Base-by-base conservation (phyloP, 2,329 filamentous ascomycete species). In the Ophidiomyces ophidiicola region DNA sequence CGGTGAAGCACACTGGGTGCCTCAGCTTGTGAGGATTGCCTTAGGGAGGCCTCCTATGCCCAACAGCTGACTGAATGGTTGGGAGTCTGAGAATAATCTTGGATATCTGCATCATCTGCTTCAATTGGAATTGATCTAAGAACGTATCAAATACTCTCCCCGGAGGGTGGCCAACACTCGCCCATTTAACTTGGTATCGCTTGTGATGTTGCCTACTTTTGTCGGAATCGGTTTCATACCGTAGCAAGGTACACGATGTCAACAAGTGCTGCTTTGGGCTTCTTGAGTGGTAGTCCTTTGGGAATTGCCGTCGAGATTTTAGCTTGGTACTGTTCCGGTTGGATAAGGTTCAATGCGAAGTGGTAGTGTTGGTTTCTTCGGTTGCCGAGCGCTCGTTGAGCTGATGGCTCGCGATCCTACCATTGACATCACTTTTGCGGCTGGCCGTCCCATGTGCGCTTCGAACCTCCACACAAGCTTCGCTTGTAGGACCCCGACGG, bases 241-340 rank as follows among this genome's bases (percentile, higher is more conserved):
- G 66, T 62, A 72, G 73, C 73, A 72, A 75, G 72, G 68, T 68
- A 63, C 48, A 59, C 56, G 42, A 55, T 57, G 49, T 56, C 52
- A 53, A 60, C 58, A 56, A 61, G 59, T 60, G 58, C 63, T 51
- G 31, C 38, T 50, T 54, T 57, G 56, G 51, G 46, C 54, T 51
- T 56, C 59, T 54, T 49, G 51, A 47, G 47, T 49, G 53, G 53
- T 58, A 49, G 37, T 46, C 43, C 50, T 49, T 49, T 43, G 47
- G 48, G 43, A 39, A 50, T 43, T 46, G 43, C 46, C 38, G 36
- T 52, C 48, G 48, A 49, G 48, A 39, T 39, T 32, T 45, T 52
- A 58, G 58, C 52, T 49, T 56, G 55, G 56, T 61, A 56, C 56
- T 58, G 53, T 58, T 62, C 58, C 57, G 48, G 56, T 48, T 41